Percentiles rank a stretch among this genome's conserved stretches.
Evolutionary conservation across 2,329 filamentous ascomycete genomes (phyloP).

Genomic region (Venturia aucupariae): DNA sequence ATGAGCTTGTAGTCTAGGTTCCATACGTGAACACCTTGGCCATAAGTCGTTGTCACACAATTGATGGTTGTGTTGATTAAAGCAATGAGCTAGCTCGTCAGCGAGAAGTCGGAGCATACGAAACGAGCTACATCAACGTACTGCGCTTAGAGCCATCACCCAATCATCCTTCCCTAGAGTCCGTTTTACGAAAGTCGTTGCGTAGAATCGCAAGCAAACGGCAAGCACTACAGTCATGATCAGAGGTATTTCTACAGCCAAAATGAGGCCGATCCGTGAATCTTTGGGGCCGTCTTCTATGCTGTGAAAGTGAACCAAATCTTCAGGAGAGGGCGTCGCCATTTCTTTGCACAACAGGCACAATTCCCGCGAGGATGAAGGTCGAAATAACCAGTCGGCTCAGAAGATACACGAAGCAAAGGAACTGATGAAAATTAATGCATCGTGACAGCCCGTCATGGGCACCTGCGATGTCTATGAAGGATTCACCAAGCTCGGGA

Average conservation of each 20-base stretch:
- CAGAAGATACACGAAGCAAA: not conserved
- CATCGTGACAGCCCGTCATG: not conserved
- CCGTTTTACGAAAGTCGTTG: not conserved
- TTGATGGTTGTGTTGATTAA: not conserved
- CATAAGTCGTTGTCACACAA: not conserved
- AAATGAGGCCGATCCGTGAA: not conserved
- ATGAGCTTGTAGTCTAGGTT: not conserved
- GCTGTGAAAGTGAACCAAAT: not conserved
- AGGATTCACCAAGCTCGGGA: not conserved
- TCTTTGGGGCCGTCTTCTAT: not conserved
- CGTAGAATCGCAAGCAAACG: conserved; percentile 5
- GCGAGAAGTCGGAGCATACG: not conserved
- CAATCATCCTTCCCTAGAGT: not conserved
- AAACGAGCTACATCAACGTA: not conserved
- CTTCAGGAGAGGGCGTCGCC: not conserved
- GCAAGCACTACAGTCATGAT: not conserved
- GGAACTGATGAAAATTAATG: not conserved
- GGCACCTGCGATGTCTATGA: not conserved
- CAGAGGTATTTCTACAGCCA: not conserved
- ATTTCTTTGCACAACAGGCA: not conserved
- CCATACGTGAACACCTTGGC: not conserved
- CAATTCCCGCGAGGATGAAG: not conserved
- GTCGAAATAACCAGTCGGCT: not conserved
- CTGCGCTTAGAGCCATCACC: not conserved
- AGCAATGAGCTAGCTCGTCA: not conserved